These are phyloP conservation scores for Rhododendron kiyosumense DNA, from an alignment of 148 eudicot species.

Conservation along the genomic window DNA sequence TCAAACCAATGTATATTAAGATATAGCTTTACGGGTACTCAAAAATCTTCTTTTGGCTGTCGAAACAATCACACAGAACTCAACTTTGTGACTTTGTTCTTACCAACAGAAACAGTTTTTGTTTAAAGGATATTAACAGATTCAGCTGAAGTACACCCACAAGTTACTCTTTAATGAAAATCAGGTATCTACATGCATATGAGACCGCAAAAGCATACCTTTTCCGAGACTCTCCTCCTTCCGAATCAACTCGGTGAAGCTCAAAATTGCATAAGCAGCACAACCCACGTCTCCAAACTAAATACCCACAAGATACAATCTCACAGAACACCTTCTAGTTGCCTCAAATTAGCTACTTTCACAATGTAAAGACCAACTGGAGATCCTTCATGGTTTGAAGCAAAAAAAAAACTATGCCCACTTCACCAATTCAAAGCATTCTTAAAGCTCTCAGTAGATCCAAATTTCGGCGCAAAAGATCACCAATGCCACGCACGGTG, in stretches of 20 bases:
- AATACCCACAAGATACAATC: background rate
- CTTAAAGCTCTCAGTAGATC: background rate
- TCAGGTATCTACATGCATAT: background rate
- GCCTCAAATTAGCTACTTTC: background rate
- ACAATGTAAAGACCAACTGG: background rate
- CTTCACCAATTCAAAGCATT: background rate
- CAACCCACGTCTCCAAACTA: slow-evolving; percentile 6
- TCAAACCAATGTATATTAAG: background rate
- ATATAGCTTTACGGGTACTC: background rate
- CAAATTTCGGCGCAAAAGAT: background rate
- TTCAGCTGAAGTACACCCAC: background rate
- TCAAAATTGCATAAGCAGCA: background rate
- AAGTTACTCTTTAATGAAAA: no score
- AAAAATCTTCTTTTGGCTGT: background rate
- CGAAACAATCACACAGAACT: background rate
- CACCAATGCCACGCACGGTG: background rate
- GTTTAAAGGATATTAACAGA: background rate
- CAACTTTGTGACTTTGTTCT: background rate
- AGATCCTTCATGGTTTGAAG: background rate
- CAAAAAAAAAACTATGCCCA: background rate
- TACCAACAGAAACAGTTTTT: background rate
- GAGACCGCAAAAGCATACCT: background rate
- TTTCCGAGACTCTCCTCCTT: background rate
- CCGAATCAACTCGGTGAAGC: background rate
- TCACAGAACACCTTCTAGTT: background rate